Conservation (phyloP, 176 grass and related monocot genomes). For the Oryza brachyantha region DNA sequence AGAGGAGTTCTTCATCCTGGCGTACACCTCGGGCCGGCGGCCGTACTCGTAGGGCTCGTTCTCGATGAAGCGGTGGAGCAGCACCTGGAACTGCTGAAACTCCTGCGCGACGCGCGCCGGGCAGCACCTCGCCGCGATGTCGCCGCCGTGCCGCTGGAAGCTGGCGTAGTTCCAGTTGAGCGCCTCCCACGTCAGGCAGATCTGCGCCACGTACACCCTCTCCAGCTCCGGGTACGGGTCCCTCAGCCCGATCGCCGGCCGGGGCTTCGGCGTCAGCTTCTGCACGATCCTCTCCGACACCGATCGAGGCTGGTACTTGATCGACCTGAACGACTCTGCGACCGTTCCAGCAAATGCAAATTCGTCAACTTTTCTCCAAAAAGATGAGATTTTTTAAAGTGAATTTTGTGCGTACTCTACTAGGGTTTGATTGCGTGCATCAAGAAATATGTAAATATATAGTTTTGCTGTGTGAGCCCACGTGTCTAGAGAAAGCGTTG, state of each 20-base stretch:
- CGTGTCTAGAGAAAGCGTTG: conserved; percentile 35
- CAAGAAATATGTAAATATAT: conserved; percentile 10
- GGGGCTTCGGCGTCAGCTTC: conserved; percentile 53
- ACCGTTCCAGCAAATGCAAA: not conserved
- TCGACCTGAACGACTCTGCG: conserved; percentile 78
- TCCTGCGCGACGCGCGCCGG: conserved; percentile 72
- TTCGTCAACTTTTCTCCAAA: not conserved
- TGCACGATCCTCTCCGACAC: conserved; percentile 71
- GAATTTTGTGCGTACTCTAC: not conserved
- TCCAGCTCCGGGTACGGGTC: conserved; percentile 83
- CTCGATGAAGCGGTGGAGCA: conserved; percentile 89
- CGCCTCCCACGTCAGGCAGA: conserved; percentile 90
- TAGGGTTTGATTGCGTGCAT: not conserved
- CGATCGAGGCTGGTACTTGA: conserved; percentile 69
- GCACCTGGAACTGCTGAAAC: conserved; percentile 94
- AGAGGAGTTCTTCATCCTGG: conserved; percentile 64
- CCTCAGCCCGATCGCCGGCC: conserved; percentile 24
- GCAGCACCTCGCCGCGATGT: conserved; percentile 51
- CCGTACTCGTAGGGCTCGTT: conserved; percentile 81
- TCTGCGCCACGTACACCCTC: conserved; percentile 80
- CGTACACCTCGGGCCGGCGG: conserved; percentile 67
- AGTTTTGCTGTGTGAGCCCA: conserved; percentile 25
- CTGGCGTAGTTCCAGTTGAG: conserved; percentile 82
- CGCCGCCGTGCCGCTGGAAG: conserved; percentile 41
- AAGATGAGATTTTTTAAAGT: not conserved